phyloP scores from a whole-genome alignment of 2,329 filamentous ascomycete species.

The Paramyrothecium sp. region DNA sequence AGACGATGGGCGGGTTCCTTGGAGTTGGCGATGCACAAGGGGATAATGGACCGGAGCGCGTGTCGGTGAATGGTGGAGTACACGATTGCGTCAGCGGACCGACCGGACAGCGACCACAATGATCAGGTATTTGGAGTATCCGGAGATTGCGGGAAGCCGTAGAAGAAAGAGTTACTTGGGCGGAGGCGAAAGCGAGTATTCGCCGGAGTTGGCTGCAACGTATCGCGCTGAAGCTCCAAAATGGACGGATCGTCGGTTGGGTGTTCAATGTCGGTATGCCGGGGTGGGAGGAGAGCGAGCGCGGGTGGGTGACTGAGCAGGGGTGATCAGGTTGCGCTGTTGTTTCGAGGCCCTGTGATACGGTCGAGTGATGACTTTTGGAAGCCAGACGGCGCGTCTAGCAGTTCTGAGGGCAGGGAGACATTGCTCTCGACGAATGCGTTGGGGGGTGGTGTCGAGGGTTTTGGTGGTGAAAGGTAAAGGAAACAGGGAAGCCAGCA shows the following conservation, averaged over 20 bases:
- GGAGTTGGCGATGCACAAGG: slow-evolving; percentile 1
- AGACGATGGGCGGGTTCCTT: slow-evolving; percentile 5
- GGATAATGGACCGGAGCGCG: not conserved
- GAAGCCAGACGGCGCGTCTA: slow-evolving; percentile 20
- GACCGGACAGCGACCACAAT: not conserved
- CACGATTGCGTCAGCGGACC: slow-evolving; percentile 27
- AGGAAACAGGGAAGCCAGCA: slow-evolving; percentile 3
- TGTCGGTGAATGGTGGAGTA: slow-evolving; percentile 3
- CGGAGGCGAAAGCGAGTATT: not conserved
- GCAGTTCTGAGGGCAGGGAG: slow-evolving; percentile 13
- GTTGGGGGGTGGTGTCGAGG: not conserved
- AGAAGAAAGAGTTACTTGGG: not conserved
- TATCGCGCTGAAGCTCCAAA: no score
- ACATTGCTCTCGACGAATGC: slow-evolving; percentile 13
- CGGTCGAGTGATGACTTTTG: slow-evolving; percentile 14
- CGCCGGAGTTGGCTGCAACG: no score
- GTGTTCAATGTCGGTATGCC: slow-evolving; percentile 6
- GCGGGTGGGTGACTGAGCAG: slow-evolving; percentile 14
- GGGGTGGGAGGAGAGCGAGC: slow-evolving; percentile 15
- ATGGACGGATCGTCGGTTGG: not conserved
- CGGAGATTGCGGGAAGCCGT: not conserved
- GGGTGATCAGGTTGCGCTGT: slow-evolving; percentile 8
- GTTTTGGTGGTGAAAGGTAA: slow-evolving; percentile 7
- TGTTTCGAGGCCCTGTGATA: slow-evolving; percentile 13
- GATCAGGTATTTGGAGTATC: no score